phyloP scores from a whole-genome alignment of 2,329 filamentous ascomycete genomes.

The Magnaporthiopsis incrustans region DNA sequence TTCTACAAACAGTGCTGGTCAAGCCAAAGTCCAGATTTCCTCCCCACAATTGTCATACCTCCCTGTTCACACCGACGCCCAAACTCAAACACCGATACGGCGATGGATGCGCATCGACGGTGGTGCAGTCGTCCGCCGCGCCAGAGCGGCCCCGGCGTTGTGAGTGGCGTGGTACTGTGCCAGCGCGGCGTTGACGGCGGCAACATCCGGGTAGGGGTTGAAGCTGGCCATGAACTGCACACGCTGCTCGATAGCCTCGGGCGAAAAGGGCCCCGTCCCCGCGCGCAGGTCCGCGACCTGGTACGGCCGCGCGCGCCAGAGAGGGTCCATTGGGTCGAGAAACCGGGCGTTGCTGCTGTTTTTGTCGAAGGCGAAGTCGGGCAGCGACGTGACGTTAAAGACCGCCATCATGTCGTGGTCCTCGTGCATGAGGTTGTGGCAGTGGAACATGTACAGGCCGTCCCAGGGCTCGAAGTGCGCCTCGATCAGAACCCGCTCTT shows the following conservation, averaged over 20 bases:
- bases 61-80: too few species aligned
- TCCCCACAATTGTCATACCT: too few species aligned
- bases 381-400: conserved; percentile 32
- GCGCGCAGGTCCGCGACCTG: conserved; percentile 16
- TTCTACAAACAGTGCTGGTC: too few species aligned
- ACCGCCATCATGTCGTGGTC: conserved; percentile 39
- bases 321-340: conserved; percentile 28
- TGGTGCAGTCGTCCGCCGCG: not conserved
- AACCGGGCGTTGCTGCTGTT: conserved; percentile 17
- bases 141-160: not conserved
- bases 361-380: conserved; percentile 29
- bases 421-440: conserved; percentile 37
- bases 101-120: not conserved
- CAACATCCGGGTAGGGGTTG: conserved; percentile 18
- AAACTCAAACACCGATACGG: not conserved
- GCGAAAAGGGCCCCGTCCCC: conserved; percentile 15
- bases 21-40: too few species aligned
- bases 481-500: conserved; percentile 41
- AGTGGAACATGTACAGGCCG: conserved; percentile 43
- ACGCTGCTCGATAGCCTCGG: conserved; percentile 15
- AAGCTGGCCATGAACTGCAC: conserved; percentile 17
- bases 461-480: conserved; percentile 45
- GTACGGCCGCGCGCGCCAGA: conserved; percentile 24
- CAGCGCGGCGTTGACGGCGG: conserved; percentile 17
- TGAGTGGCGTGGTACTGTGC: conserved; percentile 17